These are phyloP conservation scores for Boletus tomentosulus DNA, from an alignment of 768 basidiomycete genomes.

Conservation along the genomic window DNA sequence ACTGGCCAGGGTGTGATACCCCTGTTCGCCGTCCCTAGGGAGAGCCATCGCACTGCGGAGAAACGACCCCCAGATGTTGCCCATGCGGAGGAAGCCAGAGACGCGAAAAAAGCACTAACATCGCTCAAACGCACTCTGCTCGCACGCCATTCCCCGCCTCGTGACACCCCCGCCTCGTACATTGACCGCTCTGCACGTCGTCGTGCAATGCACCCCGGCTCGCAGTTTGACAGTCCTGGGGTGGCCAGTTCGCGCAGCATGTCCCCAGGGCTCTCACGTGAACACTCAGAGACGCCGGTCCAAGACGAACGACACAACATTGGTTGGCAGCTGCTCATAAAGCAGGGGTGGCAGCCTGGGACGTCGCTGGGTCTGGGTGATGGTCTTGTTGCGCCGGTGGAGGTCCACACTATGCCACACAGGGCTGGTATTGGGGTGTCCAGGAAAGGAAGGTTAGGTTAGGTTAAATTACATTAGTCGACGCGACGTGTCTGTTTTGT, in stretches of 20 bases:
- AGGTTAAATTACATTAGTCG: slow-evolving; percentile 2
- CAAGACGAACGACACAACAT: slow-evolving; percentile 47
- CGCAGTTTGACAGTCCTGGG: slow-evolving; percentile 52
- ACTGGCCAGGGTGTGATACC: slow-evolving; percentile 54
- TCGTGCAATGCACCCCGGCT: slow-evolving; percentile 52
- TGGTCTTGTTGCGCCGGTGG: slow-evolving; percentile 55
- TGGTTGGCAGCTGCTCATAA: slow-evolving; percentile 63
- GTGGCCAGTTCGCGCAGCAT: slow-evolving; percentile 28
- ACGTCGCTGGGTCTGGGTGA: slow-evolving; percentile 31
- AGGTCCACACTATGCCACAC: slow-evolving; percentile 39
- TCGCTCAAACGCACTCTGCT: slow-evolving; percentile 63
- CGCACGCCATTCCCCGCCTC: slow-evolving; percentile 39
- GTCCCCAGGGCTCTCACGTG: slow-evolving; percentile 13
- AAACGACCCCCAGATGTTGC: slow-evolving; percentile 19
- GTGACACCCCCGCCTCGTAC: slow-evolving; percentile 35
- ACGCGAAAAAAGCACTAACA: slow-evolving; percentile 63
- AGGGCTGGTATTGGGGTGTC: slow-evolving; percentile 52
- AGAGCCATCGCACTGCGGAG: slow-evolving; percentile 12
- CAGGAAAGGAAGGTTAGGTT: not conserved
- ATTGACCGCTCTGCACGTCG: slow-evolving; percentile 70
- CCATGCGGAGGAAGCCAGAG: slow-evolving; percentile 28
- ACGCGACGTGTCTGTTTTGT: slow-evolving; percentile 36
- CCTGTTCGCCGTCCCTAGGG: slow-evolving; percentile 36
- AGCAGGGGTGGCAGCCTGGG: slow-evolving; percentile 77
- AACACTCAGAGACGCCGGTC: slow-evolving; percentile 21